These are phyloP conservation scores for Recurvomyces mirabilis DNA, from an alignment of 495 filamentous ascomycete species.

Conservation along the genomic window DNA sequence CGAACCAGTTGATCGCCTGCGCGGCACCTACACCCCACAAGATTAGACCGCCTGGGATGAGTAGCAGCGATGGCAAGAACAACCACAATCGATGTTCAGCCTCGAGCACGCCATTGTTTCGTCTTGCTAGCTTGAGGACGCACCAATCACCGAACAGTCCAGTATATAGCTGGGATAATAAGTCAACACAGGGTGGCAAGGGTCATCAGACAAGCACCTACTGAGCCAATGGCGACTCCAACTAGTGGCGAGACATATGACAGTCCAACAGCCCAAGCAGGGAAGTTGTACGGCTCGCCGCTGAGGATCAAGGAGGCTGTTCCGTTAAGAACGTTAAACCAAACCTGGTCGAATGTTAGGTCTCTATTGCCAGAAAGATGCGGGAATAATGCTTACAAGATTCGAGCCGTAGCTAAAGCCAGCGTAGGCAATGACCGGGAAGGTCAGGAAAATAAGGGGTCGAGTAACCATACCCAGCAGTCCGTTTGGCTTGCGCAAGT, in stretches of 20 bases:
- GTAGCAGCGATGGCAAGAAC: constrained; percentile 40
- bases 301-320: constrained; percentile 52
- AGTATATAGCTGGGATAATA: no score
- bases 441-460: constrained; percentile 37
- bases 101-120: constrained; percentile 52
- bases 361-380: no score
- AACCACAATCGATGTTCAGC: constrained; percentile 55
- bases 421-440: constrained; percentile 55
- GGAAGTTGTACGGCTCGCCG: constrained; percentile 44
- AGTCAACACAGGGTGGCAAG: no score
- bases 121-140: constrained; percentile 45
- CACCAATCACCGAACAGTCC: constrained; percentile 50
- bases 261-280: constrained; percentile 50
- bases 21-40: constrained; percentile 63
- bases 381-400: no score
- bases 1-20: constrained; percentile 33
- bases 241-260: constrained; percentile 49
- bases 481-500: constrained; percentile 28
- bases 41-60: constrained; percentile 46
- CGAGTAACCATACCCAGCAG: constrained; percentile 43
- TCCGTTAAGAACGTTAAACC: constrained; percentile 58
- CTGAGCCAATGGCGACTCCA: constrained; percentile 37
- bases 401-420: constrained; percentile 56
- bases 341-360: no score
- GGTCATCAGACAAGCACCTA: no score